Evolutionary conservation across 495 filamentous ascomycete genomes (phyloP).

Genomic region (Tuber indicum): DNA sequence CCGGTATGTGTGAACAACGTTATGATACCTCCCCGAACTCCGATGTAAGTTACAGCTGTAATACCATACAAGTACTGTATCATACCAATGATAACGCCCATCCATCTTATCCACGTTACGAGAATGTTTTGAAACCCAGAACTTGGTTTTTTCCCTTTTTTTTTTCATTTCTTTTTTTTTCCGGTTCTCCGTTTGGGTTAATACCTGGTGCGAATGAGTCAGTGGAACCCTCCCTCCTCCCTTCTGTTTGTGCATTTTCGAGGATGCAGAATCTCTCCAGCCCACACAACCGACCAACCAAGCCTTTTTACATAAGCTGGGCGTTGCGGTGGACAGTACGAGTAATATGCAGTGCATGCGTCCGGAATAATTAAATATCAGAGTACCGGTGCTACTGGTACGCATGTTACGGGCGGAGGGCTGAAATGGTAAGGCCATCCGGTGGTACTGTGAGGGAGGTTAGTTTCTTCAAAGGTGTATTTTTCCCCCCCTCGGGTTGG

Average conservation of each 20-base stretch:
- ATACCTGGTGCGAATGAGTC: not conserved
- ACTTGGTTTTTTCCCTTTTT: too few species aligned
- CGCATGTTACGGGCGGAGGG: not conserved
- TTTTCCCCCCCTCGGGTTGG: not conserved
- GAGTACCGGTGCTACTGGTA: too few species aligned
- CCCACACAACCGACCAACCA: not conserved
- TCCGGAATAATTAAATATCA: not conserved
- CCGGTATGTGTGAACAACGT: too few species aligned
- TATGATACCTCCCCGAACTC: not conserved
- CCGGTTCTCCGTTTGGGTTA: not conserved
- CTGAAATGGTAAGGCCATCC: not conserved
- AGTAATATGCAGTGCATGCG: not conserved
- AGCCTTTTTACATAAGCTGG: not conserved
- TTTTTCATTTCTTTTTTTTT: not conserved
- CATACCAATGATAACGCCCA: not conserved
- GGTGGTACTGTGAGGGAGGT: not conserved
- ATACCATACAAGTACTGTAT: too few species aligned
- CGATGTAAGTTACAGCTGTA: too few species aligned
- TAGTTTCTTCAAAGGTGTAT: not conserved
- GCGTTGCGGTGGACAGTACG: not conserved
- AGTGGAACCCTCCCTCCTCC: too few species aligned
- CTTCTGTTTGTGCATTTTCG: not conserved
- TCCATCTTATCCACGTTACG: too few species aligned
- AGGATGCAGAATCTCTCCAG: not conserved
- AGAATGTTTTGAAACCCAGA: not conserved